Conservation (phyloP, 257 asterid genomes). For the Ilex aquifolium region DNA sequence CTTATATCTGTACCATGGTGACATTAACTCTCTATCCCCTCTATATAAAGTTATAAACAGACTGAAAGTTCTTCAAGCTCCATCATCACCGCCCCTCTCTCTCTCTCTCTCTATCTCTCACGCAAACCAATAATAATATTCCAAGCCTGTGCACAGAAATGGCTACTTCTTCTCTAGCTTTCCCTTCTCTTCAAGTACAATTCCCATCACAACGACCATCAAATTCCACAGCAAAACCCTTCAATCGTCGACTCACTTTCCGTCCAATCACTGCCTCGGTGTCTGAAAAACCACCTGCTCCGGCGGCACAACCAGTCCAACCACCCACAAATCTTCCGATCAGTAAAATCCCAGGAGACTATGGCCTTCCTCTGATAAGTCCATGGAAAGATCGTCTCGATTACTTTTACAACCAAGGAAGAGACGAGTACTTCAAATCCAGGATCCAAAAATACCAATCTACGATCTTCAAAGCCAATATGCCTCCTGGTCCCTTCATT, state of each 20-base stretch:
- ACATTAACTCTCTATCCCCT: too few relatives aligned
- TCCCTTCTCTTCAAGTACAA: constrained; percentile 26
- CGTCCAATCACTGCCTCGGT: constrained; percentile 25
- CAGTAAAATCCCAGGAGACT: constrained; percentile 63
- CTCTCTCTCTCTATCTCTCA: background rate
- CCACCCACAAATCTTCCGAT: constrained; percentile 29
- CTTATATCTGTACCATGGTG: too few relatives aligned
- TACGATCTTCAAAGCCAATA: constrained; percentile 69
- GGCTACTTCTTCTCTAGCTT: constrained; percentile 33
- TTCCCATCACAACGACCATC: constrained; percentile 10
- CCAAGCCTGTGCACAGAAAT: constrained; percentile 11
- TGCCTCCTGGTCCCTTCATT: constrained; percentile 92
- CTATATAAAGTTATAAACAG: too few relatives aligned
- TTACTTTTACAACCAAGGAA: constrained; percentile 75
- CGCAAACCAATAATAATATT: background rate
- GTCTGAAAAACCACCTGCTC: constrained; percentile 31
- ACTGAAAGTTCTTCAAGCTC: background rate
- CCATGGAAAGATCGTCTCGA: constrained; percentile 77
- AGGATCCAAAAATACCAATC: constrained; percentile 56
- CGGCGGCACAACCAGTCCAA: constrained; percentile 1
- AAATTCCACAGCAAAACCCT: background rate
- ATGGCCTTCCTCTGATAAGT: constrained; percentile 62
- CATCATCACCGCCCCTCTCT: background rate
- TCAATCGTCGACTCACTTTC: background rate
- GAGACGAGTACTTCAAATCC: constrained; percentile 65